These are phyloP conservation scores for Pouteria campechiana DNA, from an alignment of 179 eudicot species.

Conservation along the genomic window DNA sequence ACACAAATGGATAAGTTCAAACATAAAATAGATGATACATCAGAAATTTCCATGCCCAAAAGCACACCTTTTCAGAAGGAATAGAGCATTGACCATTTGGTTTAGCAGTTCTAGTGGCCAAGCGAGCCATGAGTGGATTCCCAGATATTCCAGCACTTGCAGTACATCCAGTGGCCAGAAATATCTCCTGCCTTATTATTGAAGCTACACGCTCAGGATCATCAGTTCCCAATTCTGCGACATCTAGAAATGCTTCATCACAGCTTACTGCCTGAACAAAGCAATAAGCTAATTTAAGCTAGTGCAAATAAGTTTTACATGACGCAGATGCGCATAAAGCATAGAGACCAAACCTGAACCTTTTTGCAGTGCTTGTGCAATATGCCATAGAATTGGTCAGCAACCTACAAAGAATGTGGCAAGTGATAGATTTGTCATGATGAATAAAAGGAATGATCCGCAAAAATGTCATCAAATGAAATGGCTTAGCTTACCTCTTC, in stretches of 20 bases:
- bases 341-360: too few relatives aligned
- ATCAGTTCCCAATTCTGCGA: conserved; percentile 41
- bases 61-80: conserved; percentile 55
- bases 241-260: conserved; percentile 95
- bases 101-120: conserved; percentile 90
- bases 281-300: background rate
- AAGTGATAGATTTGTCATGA: background rate
- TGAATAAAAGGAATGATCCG: background rate
- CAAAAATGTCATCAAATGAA: too few relatives aligned
- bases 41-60: background rate
- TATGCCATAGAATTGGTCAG: conserved; percentile 81
- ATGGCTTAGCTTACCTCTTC: conserved; percentile 78
- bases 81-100: conserved; percentile 81
- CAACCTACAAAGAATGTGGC: conserved; percentile 44
- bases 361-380: conserved; percentile 76
- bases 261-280: conserved; percentile 82
- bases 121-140: conserved; percentile 93
- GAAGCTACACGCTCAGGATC: conserved; percentile 75
- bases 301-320: too few relatives aligned
- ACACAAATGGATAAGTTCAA: too few relatives aligned
- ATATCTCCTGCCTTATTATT: conserved; percentile 67
- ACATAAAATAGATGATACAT: too few relatives aligned
- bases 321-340: too few relatives aligned
- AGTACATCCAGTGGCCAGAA: conserved; percentile 67
- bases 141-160: conserved; percentile 87